phyloP scores from a whole-genome alignment of 345 rosid species.

The Citrus sinensis region DVS_A1.0 CM039163.1:8640001-8640500 shows the following conservation, averaged over 20 bases:
- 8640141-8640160: constrained; percentile 5
- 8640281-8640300: neutral
- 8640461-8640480: neutral
- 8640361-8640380: no score
- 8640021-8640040: neutral
- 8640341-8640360: no score
- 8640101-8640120: constrained; percentile 43
- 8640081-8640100: constrained; percentile 25
- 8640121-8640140: constrained; percentile 39
- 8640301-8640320: no score
- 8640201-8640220: neutral
- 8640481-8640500: neutral
- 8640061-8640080: constrained; percentile 28
- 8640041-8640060: constrained; percentile 12
- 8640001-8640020: neutral
- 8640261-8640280: neutral
- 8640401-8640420: neutral
- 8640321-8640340: no score
- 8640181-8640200: neutral
- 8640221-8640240: neutral
- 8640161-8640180: neutral
- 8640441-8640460: neutral
- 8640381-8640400: neutral
- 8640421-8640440: neutral
- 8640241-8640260: neutral